phyloP scores from a whole-genome alignment of 2,329 filamentous ascomycete species.

The Fonsecaea pugnacius region DNA sequence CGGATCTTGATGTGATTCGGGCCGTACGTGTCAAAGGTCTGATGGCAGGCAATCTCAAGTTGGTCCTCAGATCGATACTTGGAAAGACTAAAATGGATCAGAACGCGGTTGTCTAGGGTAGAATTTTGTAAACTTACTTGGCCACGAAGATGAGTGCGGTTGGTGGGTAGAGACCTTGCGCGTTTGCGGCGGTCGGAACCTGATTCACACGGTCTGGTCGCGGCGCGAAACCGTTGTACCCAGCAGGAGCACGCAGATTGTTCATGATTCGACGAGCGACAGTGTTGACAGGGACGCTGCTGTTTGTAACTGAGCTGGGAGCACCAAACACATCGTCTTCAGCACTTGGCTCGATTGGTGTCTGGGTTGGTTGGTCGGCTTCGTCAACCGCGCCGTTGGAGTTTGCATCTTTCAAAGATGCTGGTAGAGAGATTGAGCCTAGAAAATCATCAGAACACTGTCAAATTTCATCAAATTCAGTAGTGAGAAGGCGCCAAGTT shows the following conservation, averaged over 20 bases:
- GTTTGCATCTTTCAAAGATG: slow-evolving; percentile 1
- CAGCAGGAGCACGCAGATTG: slow-evolving; percentile 11
- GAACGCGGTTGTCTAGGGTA: slow-evolving; percentile 19
- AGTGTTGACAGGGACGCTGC: not conserved
- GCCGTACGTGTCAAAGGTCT: slow-evolving; percentile 42
- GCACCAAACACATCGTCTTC: slow-evolving; percentile 28
- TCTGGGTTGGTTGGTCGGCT: not conserved
- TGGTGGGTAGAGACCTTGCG: slow-evolving; percentile 45
- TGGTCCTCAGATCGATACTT: slow-evolving; percentile 39
- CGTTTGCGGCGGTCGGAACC: slow-evolving; percentile 41
- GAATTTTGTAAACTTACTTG: slow-evolving; percentile 41
- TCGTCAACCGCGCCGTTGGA: slow-evolving; percentile 2
- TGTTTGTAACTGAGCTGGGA: not conserved
- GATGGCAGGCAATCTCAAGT: slow-evolving; percentile 40
- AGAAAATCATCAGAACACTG: not conserved
- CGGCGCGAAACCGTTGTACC: slow-evolving; percentile 22
- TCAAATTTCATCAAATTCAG: slow-evolving; percentile 4
- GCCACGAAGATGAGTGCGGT: slow-evolving; percentile 47
- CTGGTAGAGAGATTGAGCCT: not conserved
- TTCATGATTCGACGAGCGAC: slow-evolving; percentile 10
- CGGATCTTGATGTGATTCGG: slow-evolving; percentile 46
- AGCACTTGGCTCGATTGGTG: not conserved
- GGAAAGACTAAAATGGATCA: slow-evolving; percentile 38
- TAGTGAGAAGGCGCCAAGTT: not conserved
- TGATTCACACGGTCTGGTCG: slow-evolving; percentile 41